Evolutionary conservation across 2,329 filamentous ascomycete species (phyloP).

Genomic region (Trichoderma atroviride): DNA sequence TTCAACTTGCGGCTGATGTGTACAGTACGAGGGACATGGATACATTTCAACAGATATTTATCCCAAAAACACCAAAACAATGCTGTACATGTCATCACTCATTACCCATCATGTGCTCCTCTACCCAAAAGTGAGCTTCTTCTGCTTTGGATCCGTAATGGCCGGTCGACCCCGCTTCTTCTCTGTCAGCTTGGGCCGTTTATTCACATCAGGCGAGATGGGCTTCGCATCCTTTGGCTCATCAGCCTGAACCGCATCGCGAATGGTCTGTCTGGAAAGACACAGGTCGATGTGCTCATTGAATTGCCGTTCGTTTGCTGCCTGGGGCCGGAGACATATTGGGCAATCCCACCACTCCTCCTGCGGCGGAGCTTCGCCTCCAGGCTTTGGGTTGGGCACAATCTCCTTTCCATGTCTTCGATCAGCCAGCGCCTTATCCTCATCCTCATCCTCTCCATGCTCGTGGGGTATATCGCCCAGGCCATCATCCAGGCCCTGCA

Average conservation of each 20-base stretch:
- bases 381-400: constrained; percentile 46
- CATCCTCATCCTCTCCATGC: not conserved
- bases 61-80: constrained; percentile 2
- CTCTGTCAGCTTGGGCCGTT: constrained; percentile 40
- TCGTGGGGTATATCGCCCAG: not conserved
- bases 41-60: not conserved
- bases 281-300: constrained; percentile 94
- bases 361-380: constrained; percentile 32
- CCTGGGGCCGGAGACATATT: constrained; percentile 77
- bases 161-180: constrained; percentile 46
- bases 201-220: constrained; percentile 41
- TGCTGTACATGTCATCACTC: constrained; percentile 16
- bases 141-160: constrained; percentile 50
- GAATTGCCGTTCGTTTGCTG: constrained; percentile 73
- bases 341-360: constrained; percentile 80
- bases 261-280: constrained; percentile 82
- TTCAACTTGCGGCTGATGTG: not conserved
- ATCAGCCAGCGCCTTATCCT: not conserved
- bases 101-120: constrained; percentile 27
- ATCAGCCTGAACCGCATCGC: constrained; percentile 71
- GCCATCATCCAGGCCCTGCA: not conserved
- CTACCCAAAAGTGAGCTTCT: constrained; percentile 56
- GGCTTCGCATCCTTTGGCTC: constrained; percentile 34
- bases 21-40: not conserved
- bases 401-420: constrained; percentile 55